These are phyloP conservation scores for Lepidium sativum DNA, from an alignment of 345 rosid genomes.

Conservation along the genomic window DNA sequence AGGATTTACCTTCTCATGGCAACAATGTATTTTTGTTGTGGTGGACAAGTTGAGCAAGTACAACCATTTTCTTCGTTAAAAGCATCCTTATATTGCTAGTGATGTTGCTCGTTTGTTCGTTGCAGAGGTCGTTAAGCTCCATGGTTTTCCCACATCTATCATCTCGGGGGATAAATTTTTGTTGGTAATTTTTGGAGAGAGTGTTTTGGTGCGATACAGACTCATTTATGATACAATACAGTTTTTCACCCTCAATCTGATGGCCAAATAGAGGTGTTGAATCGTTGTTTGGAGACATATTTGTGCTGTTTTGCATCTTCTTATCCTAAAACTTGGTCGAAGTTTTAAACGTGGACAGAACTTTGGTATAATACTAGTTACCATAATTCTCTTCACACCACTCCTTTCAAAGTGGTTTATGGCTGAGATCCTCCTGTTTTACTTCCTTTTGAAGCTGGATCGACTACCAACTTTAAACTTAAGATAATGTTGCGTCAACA, in stretches of 20 bases:
- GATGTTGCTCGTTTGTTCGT: neutral
- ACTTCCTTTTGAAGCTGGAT: no score
- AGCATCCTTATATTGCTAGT: neutral
- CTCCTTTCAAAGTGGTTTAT: neutral
- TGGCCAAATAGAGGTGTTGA: neutral
- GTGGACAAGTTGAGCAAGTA: neutral
- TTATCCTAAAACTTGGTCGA: neutral
- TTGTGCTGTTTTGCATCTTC: neutral
- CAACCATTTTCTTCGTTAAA: neutral
- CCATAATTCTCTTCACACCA: neutral
- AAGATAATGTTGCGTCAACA: no score
- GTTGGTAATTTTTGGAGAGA: neutral
- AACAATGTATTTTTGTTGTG: neutral
- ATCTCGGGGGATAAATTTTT: neutral
- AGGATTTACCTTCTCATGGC: neutral
- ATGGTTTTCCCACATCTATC: neutral
- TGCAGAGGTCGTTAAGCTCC: neutral
- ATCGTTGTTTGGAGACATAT: neutral
- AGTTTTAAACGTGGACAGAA: neutral
- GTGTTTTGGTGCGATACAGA: neutral
- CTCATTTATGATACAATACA: rapidly evolving
- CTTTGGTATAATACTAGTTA: neutral
- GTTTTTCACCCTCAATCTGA: neutral
- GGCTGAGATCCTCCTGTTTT: neutral
- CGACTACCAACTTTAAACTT: no score